phyloP scores from a whole-genome alignment of 2,329 filamentous ascomycete genomes.

The Fusarium lyarnte region DNA sequence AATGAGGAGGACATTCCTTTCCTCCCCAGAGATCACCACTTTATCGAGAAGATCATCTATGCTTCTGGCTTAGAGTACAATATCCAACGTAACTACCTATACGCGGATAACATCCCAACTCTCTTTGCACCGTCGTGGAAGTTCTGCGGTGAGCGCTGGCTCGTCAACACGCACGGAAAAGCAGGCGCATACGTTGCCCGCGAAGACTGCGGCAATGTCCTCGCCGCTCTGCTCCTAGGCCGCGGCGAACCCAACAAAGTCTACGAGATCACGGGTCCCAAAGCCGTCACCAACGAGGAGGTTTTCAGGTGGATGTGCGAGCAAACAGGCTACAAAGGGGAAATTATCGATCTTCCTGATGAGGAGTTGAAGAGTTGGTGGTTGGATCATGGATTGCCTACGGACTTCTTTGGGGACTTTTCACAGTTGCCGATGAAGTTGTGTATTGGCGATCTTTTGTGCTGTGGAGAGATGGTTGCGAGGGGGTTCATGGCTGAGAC shows the following conservation, averaged over 20 bases:
- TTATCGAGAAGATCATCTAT: conserved; percentile 37
- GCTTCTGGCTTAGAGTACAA: conserved; percentile 35
- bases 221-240: conserved; percentile 30
- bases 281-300: conserved; percentile 33
- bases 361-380: conserved; percentile 39
- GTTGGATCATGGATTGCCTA: conserved; percentile 33
- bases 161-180: conserved; percentile 34
- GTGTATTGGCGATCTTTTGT: conserved; percentile 38
- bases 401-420: conserved; percentile 38
- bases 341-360: conserved; percentile 35
- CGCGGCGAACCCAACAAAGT: conserved; percentile 36
- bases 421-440: conserved; percentile 40
- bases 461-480: conserved; percentile 40
- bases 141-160: conserved; percentile 38
- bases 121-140: conserved; percentile 36
- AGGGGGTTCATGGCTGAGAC: conserved; percentile 27
- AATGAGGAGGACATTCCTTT: conserved; percentile 42
- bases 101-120: conserved; percentile 37
- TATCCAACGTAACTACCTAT: conserved; percentile 40
- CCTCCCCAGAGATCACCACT: conserved; percentile 38
- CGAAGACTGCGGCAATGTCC: conserved; percentile 37
- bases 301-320: conserved; percentile 37
- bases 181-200: conserved; percentile 38
- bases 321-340: conserved; percentile 33
- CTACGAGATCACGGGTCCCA: conserved; percentile 36